Base-by-base conservation (phyloP, 805 yeast genomes). In the Maudiozyma serrabonitensis region DNA sequence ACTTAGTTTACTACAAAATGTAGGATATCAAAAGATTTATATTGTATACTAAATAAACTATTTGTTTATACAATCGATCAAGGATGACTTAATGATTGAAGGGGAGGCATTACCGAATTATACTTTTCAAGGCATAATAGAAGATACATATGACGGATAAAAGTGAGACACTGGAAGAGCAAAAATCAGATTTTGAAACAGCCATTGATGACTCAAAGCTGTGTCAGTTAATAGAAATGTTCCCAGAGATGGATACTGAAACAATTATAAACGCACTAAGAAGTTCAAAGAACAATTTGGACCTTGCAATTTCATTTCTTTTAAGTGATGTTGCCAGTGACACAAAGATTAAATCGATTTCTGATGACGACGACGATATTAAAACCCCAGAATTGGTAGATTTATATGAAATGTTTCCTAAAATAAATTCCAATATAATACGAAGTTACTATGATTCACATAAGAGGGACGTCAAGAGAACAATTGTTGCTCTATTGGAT, bases 371-470 rank as follows among this genome's bases (percentile, higher is more conserved):
- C 9, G 32, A 28, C 3, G 6, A 28, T 28, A 28, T 28, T 6
- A 28, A 28, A 6, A 28, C 32, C 26, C 42, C 26, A 12, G 37
- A 38, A 21, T 31, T 34, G 26, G 31, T 31, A 9, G 45, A 45
- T 7, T 11, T 52, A 23, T 18, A 26, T 6, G 61, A 58, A 28
- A 70, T 79, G 62, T 78, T 80, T 51, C 82, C 83, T 0, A 59
- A 70, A 15, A 52, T 68, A 2, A 67, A 69, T 2, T 40, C 59
- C 4, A 60, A 54, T 2, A 52, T 54, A 7, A 60, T 79, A 7
- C 53, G 62, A 3, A 52, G 57, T 1, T 62, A 63, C 3, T 62
- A 71, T 16, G 54, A 61, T 23, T 64, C 63, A 2, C 56, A 64
- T 38, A 54, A 64, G 38, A 52, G 64, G 6, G 65, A 68, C 1